phyloP scores from a whole-genome alignment of 805 yeast species.

The Barnettozyma pratensis region DNA sequence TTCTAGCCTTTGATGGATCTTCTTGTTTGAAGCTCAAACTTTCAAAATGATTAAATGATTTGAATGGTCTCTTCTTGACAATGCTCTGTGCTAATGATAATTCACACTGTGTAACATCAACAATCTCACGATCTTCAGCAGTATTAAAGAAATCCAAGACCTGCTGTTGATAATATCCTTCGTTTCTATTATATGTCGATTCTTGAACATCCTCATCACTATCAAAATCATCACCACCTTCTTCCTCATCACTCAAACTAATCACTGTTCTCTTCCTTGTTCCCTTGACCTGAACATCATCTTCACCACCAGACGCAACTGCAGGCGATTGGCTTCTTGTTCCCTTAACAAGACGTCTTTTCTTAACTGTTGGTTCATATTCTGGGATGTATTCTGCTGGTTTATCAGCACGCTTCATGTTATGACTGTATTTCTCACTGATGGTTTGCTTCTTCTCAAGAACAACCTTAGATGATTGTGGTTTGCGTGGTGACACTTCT shows the following conservation, averaged over 20 bases:
- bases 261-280: constrained; percentile 10
- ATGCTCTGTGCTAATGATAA: constrained; percentile 61
- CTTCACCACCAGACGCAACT: too few species aligned
- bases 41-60: constrained; percentile 52
- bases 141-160: constrained; percentile 74
- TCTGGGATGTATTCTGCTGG: neutral
- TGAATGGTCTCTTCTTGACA: constrained; percentile 67
- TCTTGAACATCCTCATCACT: constrained; percentile 44
- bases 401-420: neutral
- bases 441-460: constrained; percentile 33
- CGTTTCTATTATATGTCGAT: constrained; percentile 21
- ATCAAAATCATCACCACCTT: constrained; percentile 40
- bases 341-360: constrained; percentile 36
- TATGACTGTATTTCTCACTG: constrained; percentile 29
- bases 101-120: constrained; percentile 72
- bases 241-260: constrained; percentile 29
- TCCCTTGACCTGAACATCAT: too few species aligned
- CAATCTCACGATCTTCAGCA: constrained; percentile 68
- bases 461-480: constrained; percentile 31
- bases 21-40: constrained; percentile 43
- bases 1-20: constrained; percentile 24
- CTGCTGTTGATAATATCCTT: constrained; percentile 51
- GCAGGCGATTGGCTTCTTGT: constrained; percentile 20
- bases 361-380: constrained; percentile 21
- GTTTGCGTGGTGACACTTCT: constrained; percentile 21